Base-by-base conservation (phyloP, 106 monocot genomes). In the Dactylorhiza incarnata region DNA sequence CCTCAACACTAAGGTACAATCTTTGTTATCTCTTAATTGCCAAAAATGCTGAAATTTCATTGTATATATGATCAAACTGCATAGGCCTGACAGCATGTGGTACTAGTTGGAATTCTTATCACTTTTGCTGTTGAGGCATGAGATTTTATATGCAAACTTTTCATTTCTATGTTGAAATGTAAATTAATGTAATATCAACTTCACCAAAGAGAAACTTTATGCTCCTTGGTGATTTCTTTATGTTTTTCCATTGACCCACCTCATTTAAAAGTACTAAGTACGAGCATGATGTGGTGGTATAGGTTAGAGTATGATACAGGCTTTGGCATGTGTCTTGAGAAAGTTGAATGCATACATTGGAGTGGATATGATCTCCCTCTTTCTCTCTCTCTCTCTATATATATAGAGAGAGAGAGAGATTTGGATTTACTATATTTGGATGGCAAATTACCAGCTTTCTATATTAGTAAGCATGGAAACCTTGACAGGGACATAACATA, bases 1-100 rank as follows among this genome's bases (percentile, higher is more conserved):
- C 29, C 79, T 87, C 15, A 99, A 99, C 78, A 91, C 94, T 69
- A 94, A 99, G 91, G 97, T 99, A 56, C 61, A 62, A 13, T 9
- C 48, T 52, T 72, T 75, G 29, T 16, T 65, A 13, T 8, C 1
- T 26, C 29, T 29, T 26, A 6, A 65, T 65, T 26, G 9, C 26
- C 26, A 5, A 65, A 65, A 65, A 29, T 37, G 25, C 25, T 65
- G 29, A 29, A 12, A 11, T 65, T 65, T 24, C 29, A 37, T 29
- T n/a, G 23, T 62, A 1, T 17, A 62, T 62, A 22, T 29, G 24
- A 37, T 37, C 37, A 37, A 65, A 29, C 22, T 65, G 25, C 29
- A 13, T 65, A 29, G 19, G 8, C 29, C 24, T 65, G 14, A 25
- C 26, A 22, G 61, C 25, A 14, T 29, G 65, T 22, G 13, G 13